Evolutionary conservation across 2,329 filamentous ascomycete genomes (phyloP), one percentile per base, ranked within the genome.

Genomic region (Cladosporium sp.): DNA sequence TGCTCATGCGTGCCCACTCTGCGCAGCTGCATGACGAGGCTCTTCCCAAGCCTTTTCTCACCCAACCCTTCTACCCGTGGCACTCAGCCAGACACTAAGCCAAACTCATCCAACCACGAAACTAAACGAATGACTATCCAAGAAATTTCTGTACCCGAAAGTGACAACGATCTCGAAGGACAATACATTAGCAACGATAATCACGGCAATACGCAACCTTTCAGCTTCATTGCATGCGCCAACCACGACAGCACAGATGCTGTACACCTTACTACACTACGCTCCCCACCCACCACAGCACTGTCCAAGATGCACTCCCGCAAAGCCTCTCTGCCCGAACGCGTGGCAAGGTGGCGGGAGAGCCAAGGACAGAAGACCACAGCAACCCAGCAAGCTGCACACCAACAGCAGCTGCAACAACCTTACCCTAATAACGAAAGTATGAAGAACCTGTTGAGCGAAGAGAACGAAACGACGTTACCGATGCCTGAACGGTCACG

Each of bases 1-100:
- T 70, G 65, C 59, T 65, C 65, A n/a, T 67, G 66, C 52, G 63
- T 69, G 2, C 68, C 68, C 3, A 66, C 66, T 6, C 63, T 70
- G 3, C 67, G 66, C 59, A 64, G 63, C 19, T 67, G 63, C 55
- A 54, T 71, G n/a, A 62, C 66, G 1, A 61, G 67, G 20, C 63
- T 65, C 52, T 67, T 70, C 54, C 68, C 68, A 1, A 43, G 58
- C 14, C 57, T 69, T 14, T 68, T 69, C 58, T 52, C 61, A 7
- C 30, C 42, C 12, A 39, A 5, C 36, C 14, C 43, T 20, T 30
- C 54, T 9, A 28, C 19, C 20, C 34, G 28, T 36, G 42, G 20
- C 36, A 9, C 39, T 15, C 20, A 28, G 2, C 19, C 30, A 15
- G 52, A 55, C 11, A 39, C 30, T 20, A 49, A 56, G 34, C 42